Evolutionary conservation across 176 grass and related monocot species (phyloP).

Genomic region (Aegilops tauschii): DNA sequence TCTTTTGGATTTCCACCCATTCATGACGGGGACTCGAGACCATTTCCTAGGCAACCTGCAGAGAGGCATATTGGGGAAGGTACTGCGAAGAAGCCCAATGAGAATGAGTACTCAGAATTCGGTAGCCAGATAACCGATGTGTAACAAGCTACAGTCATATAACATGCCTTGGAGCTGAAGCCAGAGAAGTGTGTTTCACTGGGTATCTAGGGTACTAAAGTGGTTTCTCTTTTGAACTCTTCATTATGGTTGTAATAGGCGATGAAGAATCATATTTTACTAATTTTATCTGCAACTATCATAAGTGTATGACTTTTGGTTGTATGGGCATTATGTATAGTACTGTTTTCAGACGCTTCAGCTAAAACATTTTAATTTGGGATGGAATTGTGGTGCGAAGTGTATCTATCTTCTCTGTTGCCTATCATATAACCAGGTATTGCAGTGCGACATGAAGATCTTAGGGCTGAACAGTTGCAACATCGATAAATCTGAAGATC

Average conservation of each 20-base stretch:
- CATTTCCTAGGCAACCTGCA: slow-evolving; percentile 16
- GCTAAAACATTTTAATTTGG: neutral
- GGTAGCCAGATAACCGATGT: slow-evolving; percentile 66
- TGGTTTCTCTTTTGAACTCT: slow-evolving; percentile 9
- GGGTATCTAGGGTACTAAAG: neutral
- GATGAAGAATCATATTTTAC: neutral
- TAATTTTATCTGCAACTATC: neutral
- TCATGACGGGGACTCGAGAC: slow-evolving; percentile 10
- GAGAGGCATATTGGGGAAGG: slow-evolving; percentile 38
- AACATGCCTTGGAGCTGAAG: neutral
- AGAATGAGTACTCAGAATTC: slow-evolving; percentile 55
- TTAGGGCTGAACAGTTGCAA: neutral
- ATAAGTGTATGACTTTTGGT: neutral
- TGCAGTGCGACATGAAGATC: neutral
- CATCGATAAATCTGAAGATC: neutral
- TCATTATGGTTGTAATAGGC: neutral
- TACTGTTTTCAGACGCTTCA: slow-evolving; percentile 5
- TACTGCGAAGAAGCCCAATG: neutral
- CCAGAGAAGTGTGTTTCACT: neutral
- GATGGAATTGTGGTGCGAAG: neutral
- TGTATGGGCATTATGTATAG: slow-evolving; percentile 12
- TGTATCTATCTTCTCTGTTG: neutral
- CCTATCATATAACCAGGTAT: neutral
- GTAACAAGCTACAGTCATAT: slow-evolving; percentile 27
- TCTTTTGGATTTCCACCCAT: slow-evolving; percentile 40